Evolutionary conservation across 2,329 filamentous ascomycete species (phyloP).

Genomic region (Sphaerostilbella broomeana): DNA sequence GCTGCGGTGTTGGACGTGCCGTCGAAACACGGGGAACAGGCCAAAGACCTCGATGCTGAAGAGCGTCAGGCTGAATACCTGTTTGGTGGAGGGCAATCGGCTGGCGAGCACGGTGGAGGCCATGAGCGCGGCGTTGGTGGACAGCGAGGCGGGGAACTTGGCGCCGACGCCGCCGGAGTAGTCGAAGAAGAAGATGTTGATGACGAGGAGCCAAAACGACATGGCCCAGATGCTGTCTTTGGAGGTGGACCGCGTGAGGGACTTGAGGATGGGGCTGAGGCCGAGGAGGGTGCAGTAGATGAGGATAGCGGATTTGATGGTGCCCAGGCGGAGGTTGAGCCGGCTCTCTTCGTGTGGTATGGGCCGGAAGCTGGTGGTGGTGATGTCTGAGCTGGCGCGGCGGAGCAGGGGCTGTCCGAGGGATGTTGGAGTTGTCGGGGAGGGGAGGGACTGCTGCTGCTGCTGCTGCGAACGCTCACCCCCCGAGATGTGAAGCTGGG

Average conservation of each 20-base stretch:
- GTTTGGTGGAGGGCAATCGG: conserved; percentile 78
- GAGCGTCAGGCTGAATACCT: conserved; percentile 90
- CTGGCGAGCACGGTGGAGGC: conserved; percentile 90
- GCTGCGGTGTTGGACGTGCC: conserved; percentile 74
- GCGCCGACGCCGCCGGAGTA: conserved; percentile 65
- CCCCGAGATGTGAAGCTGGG: conserved; percentile 6
- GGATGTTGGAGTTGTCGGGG: conserved; percentile 16
- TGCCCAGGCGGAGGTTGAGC: conserved; percentile 56
- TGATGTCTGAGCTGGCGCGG: conserved; percentile 25
- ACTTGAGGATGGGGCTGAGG: conserved; percentile 91
- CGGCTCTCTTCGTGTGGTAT: conserved; percentile 33
- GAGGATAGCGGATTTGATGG: conserved; percentile 83
- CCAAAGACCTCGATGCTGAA: conserved; percentile 98
- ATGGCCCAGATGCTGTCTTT: conserved; percentile 97
- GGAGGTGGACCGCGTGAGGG: conserved; percentile 86
- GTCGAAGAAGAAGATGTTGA: conserved; percentile 98
- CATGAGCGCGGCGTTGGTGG: conserved; percentile 95
- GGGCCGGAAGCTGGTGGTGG: conserved; percentile 23
- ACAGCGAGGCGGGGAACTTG: conserved; percentile 68
- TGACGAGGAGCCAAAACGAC: conserved; percentile 83
- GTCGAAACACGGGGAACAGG: conserved; percentile 93
- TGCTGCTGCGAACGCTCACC: conserved; percentile 12
- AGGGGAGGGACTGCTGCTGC: conserved; percentile 39
- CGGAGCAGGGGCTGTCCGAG: conserved; percentile 19
- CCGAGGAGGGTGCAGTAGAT: conserved; percentile 92